Evolutionary conservation across 73 alveolate genomes (phyloP).

Genomic region (Blepharisma japonicum): DNA sequence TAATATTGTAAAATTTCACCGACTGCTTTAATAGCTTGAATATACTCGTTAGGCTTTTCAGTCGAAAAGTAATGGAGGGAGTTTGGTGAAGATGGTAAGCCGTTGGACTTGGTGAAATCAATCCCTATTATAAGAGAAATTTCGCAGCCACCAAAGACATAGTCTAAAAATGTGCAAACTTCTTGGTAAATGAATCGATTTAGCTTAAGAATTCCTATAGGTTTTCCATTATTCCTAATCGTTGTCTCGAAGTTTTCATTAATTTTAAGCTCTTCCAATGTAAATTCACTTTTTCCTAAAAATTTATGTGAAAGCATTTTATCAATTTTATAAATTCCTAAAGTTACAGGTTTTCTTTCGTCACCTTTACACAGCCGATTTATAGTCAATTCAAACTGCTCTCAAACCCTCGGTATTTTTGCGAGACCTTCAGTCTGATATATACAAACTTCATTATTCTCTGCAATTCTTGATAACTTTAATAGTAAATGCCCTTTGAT

Average conservation of each 20-base stretch:
- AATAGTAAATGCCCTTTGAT: constrained; percentile 31
- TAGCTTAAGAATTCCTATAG: too few relatives aligned
- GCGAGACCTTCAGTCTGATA: constrained; percentile 46
- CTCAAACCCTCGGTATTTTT: constrained; percentile 48
- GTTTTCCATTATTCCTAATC: too few relatives aligned
- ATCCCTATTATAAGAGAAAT: constrained; percentile 81
- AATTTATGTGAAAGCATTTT: constrained; percentile 27
- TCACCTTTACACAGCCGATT: constrained; percentile 48
- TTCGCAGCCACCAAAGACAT: constrained; percentile 82
- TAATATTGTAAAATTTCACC: constrained; percentile 79
- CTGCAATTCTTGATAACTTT: constrained; percentile 31
- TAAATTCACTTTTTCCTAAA: constrained; percentile 44
- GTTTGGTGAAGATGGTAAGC: constrained; percentile 58
- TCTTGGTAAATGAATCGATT: constrained; percentile 22
- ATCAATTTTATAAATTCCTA: constrained; percentile 44
- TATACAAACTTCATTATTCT: constrained; percentile 29
- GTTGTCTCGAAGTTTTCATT: too few relatives aligned
- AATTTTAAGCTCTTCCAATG: constrained; percentile 28
- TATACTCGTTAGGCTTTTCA: constrained; percentile 66
- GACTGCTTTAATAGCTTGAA: constrained; percentile 70
- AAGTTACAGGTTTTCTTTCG: constrained; percentile 33
- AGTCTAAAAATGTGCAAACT: constrained; percentile 73
- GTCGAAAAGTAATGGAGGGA: constrained; percentile 63
- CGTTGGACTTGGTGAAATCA: constrained; percentile 92
- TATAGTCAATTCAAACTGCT: constrained; percentile 50